Base-by-base conservation (phyloP, 768 basidiomycete genomes). In the Mycena albidolilacea region DNA sequence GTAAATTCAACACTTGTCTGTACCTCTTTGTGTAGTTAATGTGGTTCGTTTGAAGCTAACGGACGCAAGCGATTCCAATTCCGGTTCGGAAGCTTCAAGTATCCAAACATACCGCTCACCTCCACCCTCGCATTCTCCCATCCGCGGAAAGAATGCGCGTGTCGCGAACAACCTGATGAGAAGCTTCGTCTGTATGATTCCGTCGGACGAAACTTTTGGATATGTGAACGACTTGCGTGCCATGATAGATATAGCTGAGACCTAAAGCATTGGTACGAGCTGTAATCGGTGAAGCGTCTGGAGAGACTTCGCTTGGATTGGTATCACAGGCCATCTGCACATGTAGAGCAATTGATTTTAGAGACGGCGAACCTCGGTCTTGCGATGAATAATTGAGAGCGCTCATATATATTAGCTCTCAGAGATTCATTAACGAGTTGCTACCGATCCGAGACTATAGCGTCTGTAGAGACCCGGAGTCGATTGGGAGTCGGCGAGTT, bases 81-180 rank as follows among this genome's bases (percentile, higher is more conserved):
- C 59, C 5, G 30, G 30, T 30, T 30, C 30, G 30, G 12, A 48
- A 44, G 30, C 57, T 11, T 8, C 54, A 17, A 46, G 2, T 21
- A 68, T 58, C 67, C 62, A 50, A 43, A 65, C 65, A 50, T 91
- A 91, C 80, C 67, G 77, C 64, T 78, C 85, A 8, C 79, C 86
- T 14, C 88, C 88, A 6, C 91, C 92, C 7, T 30, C 72, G 15
- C 90, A 92, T 79, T 80, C 85, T 35, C 80, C 84, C 35, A 82
- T 93, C 65, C 81, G 84, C 69, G 92, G 91, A 30, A 74, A 78
- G 12, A 74, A 74, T 30, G 87, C 89, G 35, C 77, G 75, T 7
- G 75, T 87, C 60, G 77, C 70, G 54, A 85, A 88, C 74, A 93
- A 92, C 77, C 80, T 92, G 55, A 89, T 92, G 90, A 77, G 80